These are phyloP conservation scores for Cyberlindnera mycetangii DNA, from an alignment of 805 yeast species.

Conservation along the genomic window DNA sequence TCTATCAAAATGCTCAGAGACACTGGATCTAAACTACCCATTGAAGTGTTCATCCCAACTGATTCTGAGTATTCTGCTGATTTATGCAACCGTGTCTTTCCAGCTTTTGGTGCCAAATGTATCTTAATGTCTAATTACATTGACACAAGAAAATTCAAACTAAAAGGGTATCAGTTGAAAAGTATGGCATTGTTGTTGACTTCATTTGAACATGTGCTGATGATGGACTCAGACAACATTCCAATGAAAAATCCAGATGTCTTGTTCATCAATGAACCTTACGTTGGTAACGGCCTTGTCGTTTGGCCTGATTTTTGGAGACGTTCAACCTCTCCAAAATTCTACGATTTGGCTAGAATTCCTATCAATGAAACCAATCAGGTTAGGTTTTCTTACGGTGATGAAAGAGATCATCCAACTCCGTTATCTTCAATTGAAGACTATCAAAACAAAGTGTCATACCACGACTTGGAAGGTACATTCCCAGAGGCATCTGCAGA, in stretches of 20 bases:
- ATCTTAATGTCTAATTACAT: conserved; percentile 46
- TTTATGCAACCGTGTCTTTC: conserved; percentile 63
- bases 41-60: conserved; percentile 78
- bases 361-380: conserved; percentile 32
- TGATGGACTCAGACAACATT: conserved; percentile 74
- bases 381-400: conserved; percentile 29
- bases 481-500: conserved; percentile 70
- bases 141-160: conserved; percentile 39
- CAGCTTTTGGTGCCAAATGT: conserved; percentile 65
- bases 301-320: conserved; percentile 76
- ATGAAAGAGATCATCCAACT: conserved; percentile 33
- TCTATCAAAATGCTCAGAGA: conserved; percentile 55
- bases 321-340: conserved; percentile 59
- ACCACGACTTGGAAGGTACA: conserved; percentile 64
- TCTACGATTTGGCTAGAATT: conserved; percentile 53
- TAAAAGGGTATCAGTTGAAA: conserved; percentile 63
- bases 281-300: conserved; percentile 39
- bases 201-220: conserved; percentile 68
- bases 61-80: conserved; percentile 68
- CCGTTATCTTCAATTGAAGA: conserved; percentile 27
- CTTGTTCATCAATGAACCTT: conserved; percentile 37
- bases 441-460: conserved; percentile 38
- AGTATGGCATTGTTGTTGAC: conserved; percentile 74
- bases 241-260: conserved; percentile 50
- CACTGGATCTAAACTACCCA: conserved; percentile 66